These are phyloP conservation scores for Cytidiella melzeri DNA, from an alignment of 768 basidiomycete species.

Conservation along the genomic window DNA sequence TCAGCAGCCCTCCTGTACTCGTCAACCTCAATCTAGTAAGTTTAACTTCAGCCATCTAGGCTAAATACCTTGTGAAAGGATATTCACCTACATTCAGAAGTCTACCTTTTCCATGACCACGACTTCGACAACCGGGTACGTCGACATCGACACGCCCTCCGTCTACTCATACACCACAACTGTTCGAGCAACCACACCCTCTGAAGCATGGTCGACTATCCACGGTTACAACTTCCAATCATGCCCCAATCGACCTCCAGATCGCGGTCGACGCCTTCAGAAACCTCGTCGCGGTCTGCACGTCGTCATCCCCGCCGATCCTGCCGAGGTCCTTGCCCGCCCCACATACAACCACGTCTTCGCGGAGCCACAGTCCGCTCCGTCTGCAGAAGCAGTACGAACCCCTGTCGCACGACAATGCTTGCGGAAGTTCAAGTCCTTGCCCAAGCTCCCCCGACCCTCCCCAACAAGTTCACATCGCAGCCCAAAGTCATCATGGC, in stretches of 20 bases:
- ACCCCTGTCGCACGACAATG: background rate
- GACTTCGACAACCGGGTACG: conserved; percentile 30
- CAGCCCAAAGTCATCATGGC: background rate
- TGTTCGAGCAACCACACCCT: background rate
- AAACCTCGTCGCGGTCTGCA: conserved; percentile 10
- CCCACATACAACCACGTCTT: conserved; percentile 23
- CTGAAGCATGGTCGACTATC: conserved; percentile 19
- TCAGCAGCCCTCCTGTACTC: conserved; percentile 17
- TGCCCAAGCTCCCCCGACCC: background rate
- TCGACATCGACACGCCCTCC: conserved; percentile 24
- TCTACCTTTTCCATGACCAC: conserved; percentile 31
- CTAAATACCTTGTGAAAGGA: background rate
- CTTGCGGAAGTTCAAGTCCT: background rate
- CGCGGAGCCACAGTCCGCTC: background rate
- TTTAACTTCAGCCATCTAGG: background rate
- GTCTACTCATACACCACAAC: background rate
- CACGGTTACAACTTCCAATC: conserved; percentile 14
- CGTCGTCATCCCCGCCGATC: conserved; percentile 20
- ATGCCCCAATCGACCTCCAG: conserved; percentile 17
- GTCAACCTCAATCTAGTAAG: conserved; percentile 23
- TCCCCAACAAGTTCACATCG: background rate
- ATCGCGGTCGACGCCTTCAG: conserved; percentile 13
- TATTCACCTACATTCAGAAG: conserved; percentile 15
- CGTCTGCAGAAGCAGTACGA: background rate
- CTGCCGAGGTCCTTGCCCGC: conserved; percentile 25